Conservation (phyloP, 129 eudicot genomes). For the Flaveria bidentis region DNA sequence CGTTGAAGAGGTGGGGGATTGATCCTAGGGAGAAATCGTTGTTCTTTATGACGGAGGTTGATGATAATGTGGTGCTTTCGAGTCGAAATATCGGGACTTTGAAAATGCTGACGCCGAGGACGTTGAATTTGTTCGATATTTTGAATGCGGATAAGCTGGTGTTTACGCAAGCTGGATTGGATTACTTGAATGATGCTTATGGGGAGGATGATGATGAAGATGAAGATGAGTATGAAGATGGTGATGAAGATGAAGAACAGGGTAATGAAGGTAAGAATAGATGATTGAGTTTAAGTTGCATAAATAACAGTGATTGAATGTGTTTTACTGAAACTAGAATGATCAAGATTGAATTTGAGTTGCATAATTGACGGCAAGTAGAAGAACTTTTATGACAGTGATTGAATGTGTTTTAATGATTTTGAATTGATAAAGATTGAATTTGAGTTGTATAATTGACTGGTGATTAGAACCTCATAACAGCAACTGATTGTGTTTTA, state of each 20-base stretch:
- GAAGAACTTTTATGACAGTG: too few species aligned
- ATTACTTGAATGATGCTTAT: slow-evolving; percentile 79
- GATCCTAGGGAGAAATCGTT: slow-evolving; percentile 77
- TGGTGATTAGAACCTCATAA: too few species aligned
- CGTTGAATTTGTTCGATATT: slow-evolving; percentile 82
- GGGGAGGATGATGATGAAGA: slow-evolving; percentile 63
- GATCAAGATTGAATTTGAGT: too few species aligned
- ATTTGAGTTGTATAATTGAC: not conserved
- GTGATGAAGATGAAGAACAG: slow-evolving; percentile 26
- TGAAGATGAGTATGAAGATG: slow-evolving; percentile 30
- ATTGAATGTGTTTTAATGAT: not conserved
- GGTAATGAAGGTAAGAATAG: slow-evolving; percentile 44
- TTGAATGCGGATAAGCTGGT: slow-evolving; percentile 86
- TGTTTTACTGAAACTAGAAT: too few species aligned
- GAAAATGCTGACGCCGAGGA: slow-evolving; percentile 90
- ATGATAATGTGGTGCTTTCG: slow-evolving; percentile 67
- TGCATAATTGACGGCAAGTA: too few species aligned
- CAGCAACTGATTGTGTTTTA: too few species aligned
- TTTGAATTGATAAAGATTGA: not conserved
- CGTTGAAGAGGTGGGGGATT: slow-evolving; percentile 79
- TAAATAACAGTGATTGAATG: not conserved
- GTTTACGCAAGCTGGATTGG: slow-evolving; percentile 67
- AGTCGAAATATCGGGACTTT: slow-evolving; percentile 82
- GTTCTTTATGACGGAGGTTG: slow-evolving; percentile 80
- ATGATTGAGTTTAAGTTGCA: not conserved